Conservation (phyloP, 2,329 filamentous ascomycete genomes). For the Aspergillus amoenus region DNA sequence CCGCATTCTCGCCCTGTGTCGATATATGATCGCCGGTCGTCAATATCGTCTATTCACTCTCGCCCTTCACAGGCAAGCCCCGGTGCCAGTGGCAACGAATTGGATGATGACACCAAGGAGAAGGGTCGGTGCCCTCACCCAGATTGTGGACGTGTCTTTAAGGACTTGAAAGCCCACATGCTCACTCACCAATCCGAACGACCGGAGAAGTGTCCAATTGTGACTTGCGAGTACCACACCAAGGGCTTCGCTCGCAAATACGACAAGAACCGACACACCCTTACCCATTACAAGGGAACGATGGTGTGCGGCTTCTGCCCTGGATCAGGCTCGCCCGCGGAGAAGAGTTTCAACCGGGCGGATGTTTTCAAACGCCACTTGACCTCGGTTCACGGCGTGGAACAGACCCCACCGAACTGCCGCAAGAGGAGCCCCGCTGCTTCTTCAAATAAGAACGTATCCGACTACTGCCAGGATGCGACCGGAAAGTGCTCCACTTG, state of each 20-base stretch:
- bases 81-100: conserved; percentile 60
- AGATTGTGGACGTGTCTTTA: conserved; percentile 83
- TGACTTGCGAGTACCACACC: conserved; percentile 84
- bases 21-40: conserved; percentile 60
- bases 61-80: conserved; percentile 60
- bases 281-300: conserved; percentile 95
- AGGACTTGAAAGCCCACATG: conserved; percentile 91
- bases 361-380: conserved; percentile 95
- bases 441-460: conserved; percentile 61
- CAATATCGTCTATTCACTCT: conserved; percentile 70
- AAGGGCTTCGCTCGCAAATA: conserved; percentile 96
- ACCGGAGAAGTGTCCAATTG: conserved; percentile 91
- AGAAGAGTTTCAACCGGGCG: conserved; percentile 94
- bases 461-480: conserved; percentile 71
- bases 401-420: conserved; percentile 89
- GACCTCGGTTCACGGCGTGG: conserved; percentile 85
- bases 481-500: conserved; percentile 92
- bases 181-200: conserved; percentile 88
- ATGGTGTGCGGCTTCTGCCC: conserved; percentile 97
- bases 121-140: conserved; percentile 75
- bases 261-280: conserved; percentile 90
- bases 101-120: conserved; percentile 60
- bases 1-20: conserved; percentile 51
- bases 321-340: conserved; percentile 79
- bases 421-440: conserved; percentile 65